Base-by-base conservation (phyloP, 1,284 basidiomycete species). In the Phylloporus sp. region DNA sequence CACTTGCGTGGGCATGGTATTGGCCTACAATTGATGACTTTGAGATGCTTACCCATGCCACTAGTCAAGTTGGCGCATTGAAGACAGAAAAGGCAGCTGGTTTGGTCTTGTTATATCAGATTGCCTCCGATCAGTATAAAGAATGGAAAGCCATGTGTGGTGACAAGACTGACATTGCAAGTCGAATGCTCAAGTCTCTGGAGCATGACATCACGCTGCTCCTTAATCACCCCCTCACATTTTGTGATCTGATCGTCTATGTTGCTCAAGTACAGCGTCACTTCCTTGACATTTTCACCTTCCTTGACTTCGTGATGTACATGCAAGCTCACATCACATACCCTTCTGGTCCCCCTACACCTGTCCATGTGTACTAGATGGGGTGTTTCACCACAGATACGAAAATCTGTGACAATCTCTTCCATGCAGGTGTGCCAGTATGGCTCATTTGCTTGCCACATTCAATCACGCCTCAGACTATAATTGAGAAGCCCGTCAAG, bases 381-480 rank as follows among this genome's bases (percentile, higher is more conserved):
- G 32, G 32, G 32, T 32, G 32, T 32, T 32, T 32, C 32, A 32
- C 32, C 32, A 32, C 32, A 3, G 45, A 60, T 27, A 60, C 10
- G 3, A 20, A 60, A 25, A 10, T 60, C 2, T 19, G 67, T 20
- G 8, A 62, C 5, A 11, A 68, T 0, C 60, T 68, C 1, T 68
- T 60, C 57, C 52, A 55, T 2, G 52, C 41, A 1, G 65, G 67
- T 19, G 57, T 68, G 10, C 60, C 57, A 10, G 67, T 68, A 8
- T 68, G 67, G 67, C 25, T 68, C 6, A 17, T 47, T 5, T 4
- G 49, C 27, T 7, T 0, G 17, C 4, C 5, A 12, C 5, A 12
- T 52, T 57, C 52, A 2, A 60, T 68, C 19, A 68, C 61, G 1
- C 2, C 19, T 5, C 12, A 6, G 3, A 69, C 62, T 0, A 69